Percentiles rank a stretch among this genome's conserved stretches.
These are phyloP conservation scores for Penicillium paneum DNA, from an alignment of 2,329 filamentous ascomycete species.

Conservation along the genomic window DNA sequence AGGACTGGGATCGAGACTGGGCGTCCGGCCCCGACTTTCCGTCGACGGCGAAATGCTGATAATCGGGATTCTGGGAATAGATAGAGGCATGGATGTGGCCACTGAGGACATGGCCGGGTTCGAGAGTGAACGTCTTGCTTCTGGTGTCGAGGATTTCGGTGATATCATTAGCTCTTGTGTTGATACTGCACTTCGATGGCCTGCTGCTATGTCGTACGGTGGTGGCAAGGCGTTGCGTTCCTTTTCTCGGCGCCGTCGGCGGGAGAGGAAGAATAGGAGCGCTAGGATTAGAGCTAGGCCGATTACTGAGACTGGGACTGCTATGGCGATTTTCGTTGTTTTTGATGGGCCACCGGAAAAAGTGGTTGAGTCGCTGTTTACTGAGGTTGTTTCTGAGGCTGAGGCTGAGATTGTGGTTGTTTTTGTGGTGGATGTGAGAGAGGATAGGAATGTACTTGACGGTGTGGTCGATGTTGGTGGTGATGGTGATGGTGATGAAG, in stretches of 20 bases:
- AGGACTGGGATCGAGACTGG: neutral
- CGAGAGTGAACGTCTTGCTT: neutral
- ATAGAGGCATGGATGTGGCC: neutral
- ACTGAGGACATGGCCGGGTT: neutral
- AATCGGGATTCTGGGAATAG: constrained; percentile 5
- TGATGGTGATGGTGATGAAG: neutral
- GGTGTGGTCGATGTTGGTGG: neutral
- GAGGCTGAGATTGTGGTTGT: neutral
- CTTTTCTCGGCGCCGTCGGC: constrained; percentile 18
- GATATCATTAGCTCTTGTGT: constrained; percentile 13
- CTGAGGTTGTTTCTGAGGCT: neutral
- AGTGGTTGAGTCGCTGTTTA: neutral
- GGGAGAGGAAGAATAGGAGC: constrained; percentile 26
- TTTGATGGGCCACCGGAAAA: constrained; percentile 14
- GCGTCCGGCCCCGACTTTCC: neutral
- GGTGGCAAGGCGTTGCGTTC: constrained; percentile 4
- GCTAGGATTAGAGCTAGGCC: constrained; percentile 26
- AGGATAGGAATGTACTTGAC: neutral
- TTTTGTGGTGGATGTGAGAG: neutral
- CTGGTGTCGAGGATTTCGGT: neutral
- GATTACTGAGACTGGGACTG: constrained; percentile 32
- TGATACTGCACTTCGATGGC: constrained; percentile 10
- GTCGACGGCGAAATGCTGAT: constrained; percentile 3
- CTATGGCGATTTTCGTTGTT: constrained; percentile 32
- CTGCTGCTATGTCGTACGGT: constrained; percentile 9